Base-by-base conservation (phyloP, 371 early-diverging fungal species). In the Mortierella sp. region DNA sequence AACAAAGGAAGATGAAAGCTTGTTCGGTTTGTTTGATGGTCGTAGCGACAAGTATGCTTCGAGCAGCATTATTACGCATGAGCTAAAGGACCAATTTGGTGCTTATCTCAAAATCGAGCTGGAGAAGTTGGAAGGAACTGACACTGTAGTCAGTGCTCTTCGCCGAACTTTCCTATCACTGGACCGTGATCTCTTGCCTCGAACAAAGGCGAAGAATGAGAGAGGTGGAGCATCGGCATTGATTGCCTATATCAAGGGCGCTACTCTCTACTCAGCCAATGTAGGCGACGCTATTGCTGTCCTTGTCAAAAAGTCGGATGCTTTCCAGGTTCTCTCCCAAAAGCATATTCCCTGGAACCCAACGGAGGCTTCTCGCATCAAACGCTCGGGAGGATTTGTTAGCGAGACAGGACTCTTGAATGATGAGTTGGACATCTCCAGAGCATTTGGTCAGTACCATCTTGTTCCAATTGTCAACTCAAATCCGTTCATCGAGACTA, bases 211-310 rank as follows among this genome's bases (percentile, higher is more conserved):
- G 4, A 70, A 85, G 59, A 88, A 85, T 12, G 89, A 89, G 7
- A 84, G 84, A 1, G 89, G 89, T 1, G 93, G 92, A n/a, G 92
- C 91, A 0, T 89, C 92, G n/a, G 91, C 89, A 0, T 76, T 93
- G 19, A 84, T 97, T 15, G 93, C 92, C 7, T 96, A 94, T 70
- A 87, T 97, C 64, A 84, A 86, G n/a, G 94, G 91, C 26, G 91
- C 89, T 51, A 91, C 86, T 21, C 82, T 97, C 47, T 95, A 95
- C 66, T 92, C 95, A 16, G 96, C 96, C 18, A 96, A 96, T 75
- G 93, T 92, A n/a, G 97, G 98, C 19, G 96, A 97, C 81, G 89
- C 93, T 0, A 82, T 94, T 30, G 96, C 94, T 0, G 94, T 97
- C 7, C 80, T 96, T 15, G 93, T 93, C 14, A 84, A 93, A 50